A percentile compares a stretch with the other conserved stretches of the same genome.
These are phyloP conservation scores for Aspergillus hiratsukae DNA, from an alignment of 2,329 filamentous ascomycete species.

Conservation along the genomic window DNA sequence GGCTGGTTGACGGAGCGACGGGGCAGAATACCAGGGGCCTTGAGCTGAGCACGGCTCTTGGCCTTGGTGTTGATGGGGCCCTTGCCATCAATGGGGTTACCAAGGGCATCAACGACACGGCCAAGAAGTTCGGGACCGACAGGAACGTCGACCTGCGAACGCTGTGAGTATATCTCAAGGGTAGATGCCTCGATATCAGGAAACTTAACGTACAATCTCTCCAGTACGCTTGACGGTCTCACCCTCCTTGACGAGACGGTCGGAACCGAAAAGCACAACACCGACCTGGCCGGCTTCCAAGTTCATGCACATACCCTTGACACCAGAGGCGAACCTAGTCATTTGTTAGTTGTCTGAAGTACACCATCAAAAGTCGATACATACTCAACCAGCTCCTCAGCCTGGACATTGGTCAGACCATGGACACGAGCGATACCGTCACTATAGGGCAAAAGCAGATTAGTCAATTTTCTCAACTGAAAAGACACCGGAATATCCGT, in stretches of 20 bases:
- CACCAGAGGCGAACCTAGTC: conserved; percentile 90
- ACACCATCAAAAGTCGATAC: conserved; percentile 40
- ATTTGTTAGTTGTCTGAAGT: conserved; percentile 22
- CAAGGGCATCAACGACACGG: conserved; percentile 96
- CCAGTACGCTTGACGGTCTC: conserved; percentile 99
- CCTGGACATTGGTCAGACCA: conserved; percentile 99
- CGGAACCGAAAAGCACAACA: conserved; percentile 99
- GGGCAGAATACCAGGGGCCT: conserved; percentile 97
- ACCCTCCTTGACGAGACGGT: conserved; percentile 99
- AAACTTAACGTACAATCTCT: conserved; percentile 74
- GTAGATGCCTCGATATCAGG: neutral
- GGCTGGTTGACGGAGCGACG: conserved; percentile 97
- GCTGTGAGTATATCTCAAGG: conserved; percentile 9
- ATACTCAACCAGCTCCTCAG: conserved; percentile 99
- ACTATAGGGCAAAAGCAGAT: conserved; percentile 52
- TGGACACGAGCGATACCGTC: conserved; percentile 99
- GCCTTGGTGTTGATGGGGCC: conserved; percentile 88
- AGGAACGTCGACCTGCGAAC: conserved; percentile 80
- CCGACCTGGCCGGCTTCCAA: conserved; percentile 99
- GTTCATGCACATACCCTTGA: conserved; percentile 99
- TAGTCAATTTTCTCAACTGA: conserved; percentile 10
- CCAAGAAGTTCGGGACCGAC: conserved; percentile 90
- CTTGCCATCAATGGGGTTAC: conserved; percentile 99
- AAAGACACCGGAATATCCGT: conserved; percentile 8
- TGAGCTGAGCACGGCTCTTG: conserved; percentile 95